These are phyloP conservation scores for Ottelia alismoides DNA, from an alignment of 106 monocot genomes.

Conservation along the genomic window DNA sequence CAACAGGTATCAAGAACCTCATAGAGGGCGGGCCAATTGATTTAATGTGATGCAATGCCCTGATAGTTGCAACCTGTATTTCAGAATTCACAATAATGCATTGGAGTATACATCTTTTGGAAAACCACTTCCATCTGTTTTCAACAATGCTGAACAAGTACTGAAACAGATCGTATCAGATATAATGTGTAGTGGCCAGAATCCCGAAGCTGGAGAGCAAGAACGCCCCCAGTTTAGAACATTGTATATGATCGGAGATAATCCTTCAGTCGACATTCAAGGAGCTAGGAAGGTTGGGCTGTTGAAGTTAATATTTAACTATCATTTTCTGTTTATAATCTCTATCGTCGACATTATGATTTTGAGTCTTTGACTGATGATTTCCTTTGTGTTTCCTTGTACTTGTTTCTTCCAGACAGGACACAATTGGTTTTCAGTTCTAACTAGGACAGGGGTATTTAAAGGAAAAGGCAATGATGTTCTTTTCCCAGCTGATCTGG, in stretches of 20 bases:
- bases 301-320: not conserved
- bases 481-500: conserved; percentile 76
- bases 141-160: conserved; percentile 71
- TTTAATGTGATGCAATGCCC: not conserved
- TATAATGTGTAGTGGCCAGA: too few relatives aligned
- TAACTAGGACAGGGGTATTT: conserved; percentile 92
- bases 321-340: not conserved
- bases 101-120: conserved; percentile 79
- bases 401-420: conserved; percentile 49
- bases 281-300: conserved; percentile 72
- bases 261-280: conserved; percentile 84
- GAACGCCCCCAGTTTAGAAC: conserved; percentile 39
- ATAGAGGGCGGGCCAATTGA: too few relatives aligned
- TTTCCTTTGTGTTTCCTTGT: too few relatives aligned
- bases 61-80: not conserved
- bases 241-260: conserved; percentile 96
- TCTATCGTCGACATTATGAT: too few relatives aligned
- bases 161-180: conserved; percentile 33
- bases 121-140: conserved; percentile 85
- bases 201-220: not conserved
- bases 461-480: conserved; percentile 59
- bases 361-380: too few relatives aligned
- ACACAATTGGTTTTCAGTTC: conserved; percentile 80
- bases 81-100: conserved; percentile 40
- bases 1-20: conserved; percentile 55